Base-by-base conservation (phyloP, 768 basidiomycete species). In the Strobilomyces dryophilus region DNA sequence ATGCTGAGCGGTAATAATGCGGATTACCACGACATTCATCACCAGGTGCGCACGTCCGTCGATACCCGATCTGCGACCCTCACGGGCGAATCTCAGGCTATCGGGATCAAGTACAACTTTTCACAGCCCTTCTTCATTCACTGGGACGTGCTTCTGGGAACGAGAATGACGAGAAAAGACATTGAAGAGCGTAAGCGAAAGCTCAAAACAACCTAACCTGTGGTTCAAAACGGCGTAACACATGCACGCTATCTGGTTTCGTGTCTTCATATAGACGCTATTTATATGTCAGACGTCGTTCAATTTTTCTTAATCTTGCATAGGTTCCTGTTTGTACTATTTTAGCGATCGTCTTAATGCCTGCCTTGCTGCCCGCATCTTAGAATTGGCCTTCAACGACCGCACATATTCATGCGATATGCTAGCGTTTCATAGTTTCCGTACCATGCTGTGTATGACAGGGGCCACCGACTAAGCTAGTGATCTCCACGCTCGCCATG, bases 1-100 rank as follows among this genome's bases (percentile, higher is more conserved):
- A 63, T 90, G 63, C 57, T 98, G 51, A 89, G 85, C 46, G 73
- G 77, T 4, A 99, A 99, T 67, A 97, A 92, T 67, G 89, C 94
- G 1, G 92, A 95, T 70, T 99, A 95, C 70, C 95, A 98, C 68
- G 95, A 98, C 69, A 97, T 98, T 55, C 95, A 98, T 65, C 95
- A 98, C 69, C 93, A 95, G 78, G 89, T 87, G 52, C 62, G 71
- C 73, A 14, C 26, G 4, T 1, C 20, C 35, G 10, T 46, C 24
- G 3, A 32, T 17, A 4, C 11, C 17, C 14, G 7, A 20, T 49
- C 18, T 10, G 8, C 26, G n/a, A 36, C 17, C 29, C 48, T 59
- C 32, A 51, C 8, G 8, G 1, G 7, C 18, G 18, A n/a, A 31
- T 49, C 51, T 35, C 32, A 67, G 66, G 10, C 10, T 26, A 80